A percentile compares a stretch with the other conserved stretches of the same genome.
Evolutionary conservation across 2,329 filamentous ascomycete species (phyloP).

Genomic region (Saccharata proteae): DNA sequence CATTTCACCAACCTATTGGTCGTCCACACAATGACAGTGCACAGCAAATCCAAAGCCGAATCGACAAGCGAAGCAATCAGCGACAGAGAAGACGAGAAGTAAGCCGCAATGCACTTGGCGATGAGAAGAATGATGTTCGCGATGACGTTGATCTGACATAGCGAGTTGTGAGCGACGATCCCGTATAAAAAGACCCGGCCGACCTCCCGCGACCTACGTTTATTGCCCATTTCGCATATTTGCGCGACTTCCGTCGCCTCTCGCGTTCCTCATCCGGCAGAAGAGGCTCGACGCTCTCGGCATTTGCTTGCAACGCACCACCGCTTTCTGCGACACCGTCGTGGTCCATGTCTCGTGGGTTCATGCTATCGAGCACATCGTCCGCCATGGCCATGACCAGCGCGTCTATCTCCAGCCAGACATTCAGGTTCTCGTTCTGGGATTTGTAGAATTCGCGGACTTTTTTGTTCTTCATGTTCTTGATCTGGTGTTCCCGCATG

Average conservation of each 20-base stretch:
- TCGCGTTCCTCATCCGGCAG: constrained; percentile 43
- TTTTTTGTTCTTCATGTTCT: constrained; percentile 40
- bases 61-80: constrained; percentile 51
- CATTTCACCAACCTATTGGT: constrained; percentile 48
- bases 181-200: neutral
- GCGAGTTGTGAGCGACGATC: neutral
- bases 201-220: constrained; percentile 26
- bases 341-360: constrained; percentile 42
- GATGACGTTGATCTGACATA: constrained; percentile 41
- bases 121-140: constrained; percentile 46
- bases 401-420: constrained; percentile 48
- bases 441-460: constrained; percentile 42
- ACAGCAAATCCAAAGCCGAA: constrained; percentile 48
- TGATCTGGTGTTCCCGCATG: constrained; percentile 25
- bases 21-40: constrained; percentile 48
- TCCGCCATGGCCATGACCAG: constrained; percentile 44
- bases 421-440: constrained; percentile 43
- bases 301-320: constrained; percentile 36
- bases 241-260: constrained; percentile 33
- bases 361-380: constrained; percentile 45
- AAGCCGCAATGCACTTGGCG: constrained; percentile 44
- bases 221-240: constrained; percentile 44
- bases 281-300: constrained; percentile 41
- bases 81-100: constrained; percentile 46
- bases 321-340: constrained; percentile 41